Evolutionary conservation across 2,329 filamentous ascomycete genomes (phyloP).

Genomic region (Ophiostoma quercus): DNA sequence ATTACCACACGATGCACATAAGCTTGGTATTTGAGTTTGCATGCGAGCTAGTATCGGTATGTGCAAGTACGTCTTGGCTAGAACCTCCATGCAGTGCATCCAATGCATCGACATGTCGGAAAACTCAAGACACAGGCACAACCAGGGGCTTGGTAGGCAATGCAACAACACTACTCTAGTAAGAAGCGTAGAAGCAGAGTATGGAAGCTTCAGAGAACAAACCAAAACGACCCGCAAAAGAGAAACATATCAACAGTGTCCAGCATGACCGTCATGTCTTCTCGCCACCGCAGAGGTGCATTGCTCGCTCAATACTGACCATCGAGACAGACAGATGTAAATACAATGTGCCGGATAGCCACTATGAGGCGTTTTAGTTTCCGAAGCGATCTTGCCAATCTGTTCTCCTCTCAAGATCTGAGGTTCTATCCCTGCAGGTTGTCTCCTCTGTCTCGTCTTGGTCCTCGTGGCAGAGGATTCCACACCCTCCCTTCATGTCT

Average conservation of each 20-base stretch:
- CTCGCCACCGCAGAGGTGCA: background rate
- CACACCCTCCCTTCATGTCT: background rate
- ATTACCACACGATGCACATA: background rate
- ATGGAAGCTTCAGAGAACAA: slow-evolving; percentile 6
- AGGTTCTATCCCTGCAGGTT: background rate
- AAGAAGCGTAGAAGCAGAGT: background rate
- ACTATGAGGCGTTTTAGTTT: background rate
- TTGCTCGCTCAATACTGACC: background rate
- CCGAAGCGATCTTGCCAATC: background rate
- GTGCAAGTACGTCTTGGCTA: background rate
- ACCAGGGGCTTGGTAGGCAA: background rate
- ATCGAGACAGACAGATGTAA: background rate
- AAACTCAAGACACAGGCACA: background rate
- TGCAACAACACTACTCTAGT: background rate
- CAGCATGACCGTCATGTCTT: background rate
- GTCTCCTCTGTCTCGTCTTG: background rate
- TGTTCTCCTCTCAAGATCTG: background rate
- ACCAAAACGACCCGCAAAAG: background rate
- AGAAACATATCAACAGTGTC: background rate
- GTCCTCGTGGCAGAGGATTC: background rate
- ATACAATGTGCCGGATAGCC: background rate
- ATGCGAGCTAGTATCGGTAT: background rate
- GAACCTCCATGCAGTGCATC: background rate
- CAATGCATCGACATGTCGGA: background rate
- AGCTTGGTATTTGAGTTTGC: slow-evolving; percentile 6